Base-by-base conservation (phyloP, 495 filamentous ascomycete genomes). In the Copromyces sp. region DNA sequence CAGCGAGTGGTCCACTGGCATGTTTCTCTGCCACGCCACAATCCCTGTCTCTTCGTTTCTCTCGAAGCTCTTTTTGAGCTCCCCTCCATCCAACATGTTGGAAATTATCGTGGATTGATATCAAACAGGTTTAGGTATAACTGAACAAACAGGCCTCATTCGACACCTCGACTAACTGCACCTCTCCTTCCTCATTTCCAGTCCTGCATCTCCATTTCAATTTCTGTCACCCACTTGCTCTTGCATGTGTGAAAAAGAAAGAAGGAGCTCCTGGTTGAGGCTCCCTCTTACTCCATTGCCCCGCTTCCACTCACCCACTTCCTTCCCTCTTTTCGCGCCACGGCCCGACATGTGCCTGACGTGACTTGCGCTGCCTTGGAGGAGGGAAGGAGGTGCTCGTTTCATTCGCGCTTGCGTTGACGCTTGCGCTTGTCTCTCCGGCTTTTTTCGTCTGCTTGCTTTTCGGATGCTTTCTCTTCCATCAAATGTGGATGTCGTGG, bases 301-400 rank as follows among this genome's bases (percentile, higher is more conserved):
- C 45, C 35, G 40, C 65, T 38, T 71, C 40, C 70, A 72, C 35
- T 29, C 45, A 44, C 45, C 69, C 65, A 39, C 35, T 37, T 53
- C 20, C 5, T 68, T 61, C 32, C 24, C 44, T 39, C 37, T 68
- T 39, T 24, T 41, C 53, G 6, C 41, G 41, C 41, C 37, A 61
- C 65, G 71, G 69, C 72, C 71, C 73, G 75, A 73, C 76, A 65
- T 69, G 69, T 74, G 76, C 76, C 76, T 76, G 76, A 77, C 74
- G 74, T 75, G 69, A 68, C 11, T 59, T 59, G 47, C 20, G 11
- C 17, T 47, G n/a, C 44, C 44, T 47, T 47, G 44, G 44, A 47
- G 2, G 44, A 29, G 20, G 47, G 11, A 59, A 29, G 20, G 47
- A 29, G 20, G 47, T 59, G 47, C 29, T 65, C 53, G 29, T 65